Evolutionary conservation across 768 basidiomycete genomes (phyloP).

Genomic region (Tylopilus cervinicoccineus): DNA sequence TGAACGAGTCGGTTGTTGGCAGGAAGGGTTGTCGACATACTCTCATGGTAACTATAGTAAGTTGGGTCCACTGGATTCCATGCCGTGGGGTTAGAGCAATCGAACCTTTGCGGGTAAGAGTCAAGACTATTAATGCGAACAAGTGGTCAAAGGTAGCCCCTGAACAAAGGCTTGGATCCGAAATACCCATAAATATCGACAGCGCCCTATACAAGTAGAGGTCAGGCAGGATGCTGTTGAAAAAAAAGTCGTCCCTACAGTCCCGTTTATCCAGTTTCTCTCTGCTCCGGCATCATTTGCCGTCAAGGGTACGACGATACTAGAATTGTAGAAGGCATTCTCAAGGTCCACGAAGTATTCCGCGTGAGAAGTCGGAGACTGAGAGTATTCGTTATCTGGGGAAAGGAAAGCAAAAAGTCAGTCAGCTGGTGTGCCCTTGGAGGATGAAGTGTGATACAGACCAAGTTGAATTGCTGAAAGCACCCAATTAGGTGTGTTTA

Average conservation of each 20-base stretch:
- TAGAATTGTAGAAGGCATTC: conserved; percentile 47
- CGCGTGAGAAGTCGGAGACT: conserved; percentile 39
- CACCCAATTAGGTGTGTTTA: not conserved
- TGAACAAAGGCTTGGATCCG: not conserved
- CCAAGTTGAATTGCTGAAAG: conserved; percentile 53
- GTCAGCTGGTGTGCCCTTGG: not conserved
- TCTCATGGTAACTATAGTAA: conserved; percentile 61
- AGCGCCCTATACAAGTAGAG: conserved; percentile 45
- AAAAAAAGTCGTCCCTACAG: conserved; percentile 36
- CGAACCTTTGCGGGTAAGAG: conserved; percentile 74
- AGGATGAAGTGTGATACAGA: conserved; percentile 21
- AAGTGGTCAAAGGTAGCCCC: not conserved
- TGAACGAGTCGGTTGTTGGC: conserved; percentile 16
- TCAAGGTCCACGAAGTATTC: conserved; percentile 66
- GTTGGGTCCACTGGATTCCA: conserved; percentile 65
- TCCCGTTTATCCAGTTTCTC: conserved; percentile 66
- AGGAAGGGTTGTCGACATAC: conserved; percentile 11
- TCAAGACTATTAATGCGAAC: conserved; percentile 43
- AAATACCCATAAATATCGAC: conserved; percentile 65
- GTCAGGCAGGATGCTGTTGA: conserved; percentile 1
- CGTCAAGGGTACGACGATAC: conserved; percentile 66
- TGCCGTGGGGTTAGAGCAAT: conserved; percentile 65
- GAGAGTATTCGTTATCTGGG: conserved; percentile 73
- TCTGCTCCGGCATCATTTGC: conserved; percentile 66
- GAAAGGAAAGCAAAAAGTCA: not conserved